Evolutionary conservation across 2,329 filamentous ascomycete genomes (phyloP), one percentile per base, ranked within the genome.

Genomic region (Xylariaceae sp.): DNA sequence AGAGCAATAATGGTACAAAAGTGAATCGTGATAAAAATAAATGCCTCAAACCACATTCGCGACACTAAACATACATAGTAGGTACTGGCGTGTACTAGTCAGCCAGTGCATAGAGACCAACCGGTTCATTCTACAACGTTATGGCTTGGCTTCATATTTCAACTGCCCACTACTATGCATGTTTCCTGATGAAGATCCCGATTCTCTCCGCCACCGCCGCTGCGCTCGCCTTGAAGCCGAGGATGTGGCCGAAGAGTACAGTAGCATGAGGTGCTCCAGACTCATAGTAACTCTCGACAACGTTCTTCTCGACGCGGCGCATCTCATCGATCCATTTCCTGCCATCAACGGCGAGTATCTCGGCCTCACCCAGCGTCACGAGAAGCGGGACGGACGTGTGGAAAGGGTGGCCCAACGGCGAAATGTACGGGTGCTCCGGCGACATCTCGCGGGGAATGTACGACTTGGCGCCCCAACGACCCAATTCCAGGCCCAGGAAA

Each of bases 301-400:
- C 42, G 39, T 66, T 67, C 4, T 60, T 58, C 42, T 57, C 39
- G 2, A 63, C 54, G 1, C 45, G 30, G 3, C 40, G n/a, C 66
- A 67, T 68, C 53, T 65, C 63, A 26, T 58, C 81, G 44, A 86
- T 79, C 86, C 86, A 88, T 66, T 78, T 83, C 31, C 79, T 77
- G 6, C 66, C 67, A 6, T 72, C 70, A 8, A 68, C 55, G 59
- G 68, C 67, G 41, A 74, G 64, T 2, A 73, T 64, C 58, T 68
- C 65, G 5, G 55, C 58, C 0, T 47, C 46, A 27, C 64, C 65
- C 3, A 54, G 26, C 19, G 51, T 68, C 9, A 61, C 58, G 12
- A 66, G 55, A 11, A 67, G 55, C 2, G 64, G 64, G 9, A 65
- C 61, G 0, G 56, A 50, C 4, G 58, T 62, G 2, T 51, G 35